Evolutionary conservation across 495 filamentous ascomycete genomes (phyloP), one percentile per base, ranked within the genome.

Genomic region (Pyrenopolyporus hunteri): DNA sequence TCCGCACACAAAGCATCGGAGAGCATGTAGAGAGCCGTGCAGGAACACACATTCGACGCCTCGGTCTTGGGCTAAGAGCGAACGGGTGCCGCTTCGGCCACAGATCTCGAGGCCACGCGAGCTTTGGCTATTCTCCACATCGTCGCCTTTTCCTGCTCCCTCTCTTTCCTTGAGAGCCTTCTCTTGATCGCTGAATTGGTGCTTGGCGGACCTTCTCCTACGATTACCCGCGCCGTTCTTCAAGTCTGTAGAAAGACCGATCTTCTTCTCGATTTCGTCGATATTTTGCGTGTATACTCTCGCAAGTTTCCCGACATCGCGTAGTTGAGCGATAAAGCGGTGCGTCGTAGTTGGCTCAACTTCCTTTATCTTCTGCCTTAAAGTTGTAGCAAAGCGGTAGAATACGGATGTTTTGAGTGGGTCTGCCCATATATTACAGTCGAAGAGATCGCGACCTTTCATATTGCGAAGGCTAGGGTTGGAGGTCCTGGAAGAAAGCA

Each of bases 201-300:
- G 57, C 36, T 64, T 70, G 2, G 61, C 35, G 20, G 70, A 55
- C 58, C 56, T 70, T 19, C 67, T 64, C 45, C 79, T 75, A 17
- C 81, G 73, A 59, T 77, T 85, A 6, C 87, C 87, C 2, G 80
- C 76, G 1, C 87, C 86, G 4, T 74, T 70, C 4, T 73, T 68
- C 16, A 89, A 69, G 11, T 79, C 76, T 0, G 80, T 82, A 22
- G 72, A 75, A 33, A 89, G 77, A 6, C 86, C 86, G 14, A 86
- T 82, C 16, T 85, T 80, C 46, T 84, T 82, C 57, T 90, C 87
- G 4, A 90, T 76, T 54, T 82, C 82, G 55, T 90, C 87, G 23
- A 90, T 90, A 45, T 90, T 90, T 61, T 90, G 87, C 0, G 86
- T 89, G 60, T 89, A 89, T 47, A 85, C 87, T 26, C 86, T 71